These are phyloP conservation scores for sunflower (Helianthus annuus) DNA, from an alignment of 129 eudicot species.

Conservation along the genomic window DNA sequence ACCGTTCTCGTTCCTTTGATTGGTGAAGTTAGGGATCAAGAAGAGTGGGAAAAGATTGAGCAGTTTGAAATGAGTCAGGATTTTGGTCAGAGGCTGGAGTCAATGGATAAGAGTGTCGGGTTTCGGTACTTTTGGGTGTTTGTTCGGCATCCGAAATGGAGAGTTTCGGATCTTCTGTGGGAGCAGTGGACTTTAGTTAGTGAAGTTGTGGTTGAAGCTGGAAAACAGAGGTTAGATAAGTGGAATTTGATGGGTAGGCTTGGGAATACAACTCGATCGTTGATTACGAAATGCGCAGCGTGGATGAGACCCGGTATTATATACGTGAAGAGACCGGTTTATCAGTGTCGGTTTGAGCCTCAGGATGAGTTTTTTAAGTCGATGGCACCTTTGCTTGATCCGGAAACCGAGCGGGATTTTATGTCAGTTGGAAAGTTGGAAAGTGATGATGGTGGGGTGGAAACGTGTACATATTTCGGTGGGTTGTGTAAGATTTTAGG, in stretches of 20 bases:
- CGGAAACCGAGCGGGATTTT: conserved; percentile 67
- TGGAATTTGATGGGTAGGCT: conserved; percentile 97
- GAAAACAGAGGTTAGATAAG: conserved; percentile 90
- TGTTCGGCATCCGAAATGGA: conserved; percentile 90
- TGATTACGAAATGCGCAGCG: conserved; percentile 88
- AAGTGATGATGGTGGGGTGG: conserved; percentile 74
- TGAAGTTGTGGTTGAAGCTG: conserved; percentile 85
- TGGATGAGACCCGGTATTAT: conserved; percentile 95
- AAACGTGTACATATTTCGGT: conserved; percentile 74
- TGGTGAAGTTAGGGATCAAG: conserved; percentile 79
- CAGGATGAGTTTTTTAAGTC: conserved; percentile 75
- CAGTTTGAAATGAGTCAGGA: conserved; percentile 79
- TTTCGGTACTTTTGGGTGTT: conserved; percentile 84
- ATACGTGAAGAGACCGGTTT: conserved; percentile 84
- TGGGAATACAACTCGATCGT: conserved; percentile 65
- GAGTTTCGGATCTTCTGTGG: conserved; percentile 82
- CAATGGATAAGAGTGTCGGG: conserved; percentile 52
- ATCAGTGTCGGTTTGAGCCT: conserved; percentile 89
- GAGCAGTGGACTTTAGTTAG: conserved; percentile 92
- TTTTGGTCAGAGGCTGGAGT: conserved; percentile 54
- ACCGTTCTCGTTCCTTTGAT: no score
- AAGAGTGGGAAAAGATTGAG: conserved; percentile 96
- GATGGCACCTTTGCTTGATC: conserved; percentile 75
- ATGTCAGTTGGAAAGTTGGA: conserved; percentile 75
- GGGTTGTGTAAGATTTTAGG: conserved; percentile 81